Conservation (phyloP, 1,284 basidiomycete species). For the Bondarzewia mesenterica region DNA sequence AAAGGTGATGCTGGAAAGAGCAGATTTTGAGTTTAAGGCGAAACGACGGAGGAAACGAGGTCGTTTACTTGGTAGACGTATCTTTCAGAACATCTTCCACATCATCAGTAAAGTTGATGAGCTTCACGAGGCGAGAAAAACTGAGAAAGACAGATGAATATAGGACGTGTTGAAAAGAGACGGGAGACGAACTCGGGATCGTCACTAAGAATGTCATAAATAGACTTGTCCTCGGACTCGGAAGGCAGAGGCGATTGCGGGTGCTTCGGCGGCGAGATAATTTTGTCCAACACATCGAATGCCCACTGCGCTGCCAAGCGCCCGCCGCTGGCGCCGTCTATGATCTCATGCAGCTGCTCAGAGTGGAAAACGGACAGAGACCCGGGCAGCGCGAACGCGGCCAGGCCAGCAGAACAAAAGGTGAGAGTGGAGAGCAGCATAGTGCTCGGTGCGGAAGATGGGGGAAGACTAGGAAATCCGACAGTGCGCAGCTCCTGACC, state of each 20-base stretch:
- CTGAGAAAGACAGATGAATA: neutral
- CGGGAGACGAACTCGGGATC: neutral
- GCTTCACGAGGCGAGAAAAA: neutral
- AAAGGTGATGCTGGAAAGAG: neutral
- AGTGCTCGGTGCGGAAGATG: neutral
- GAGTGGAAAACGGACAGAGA: neutral
- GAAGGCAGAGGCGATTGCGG: neutral
- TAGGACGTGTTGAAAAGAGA: neutral
- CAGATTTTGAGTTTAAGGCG: neutral
- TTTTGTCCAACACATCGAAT: neutral
- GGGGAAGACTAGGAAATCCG: neutral
- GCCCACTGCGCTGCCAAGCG: neutral
- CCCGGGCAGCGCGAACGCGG: neutral
- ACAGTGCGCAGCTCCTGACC: too few relatives aligned
- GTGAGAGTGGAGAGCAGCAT: neutral
- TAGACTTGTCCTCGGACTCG: neutral
- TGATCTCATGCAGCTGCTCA: neutral
- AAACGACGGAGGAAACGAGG: neutral
- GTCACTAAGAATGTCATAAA: neutral
- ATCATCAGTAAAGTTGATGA: neutral
- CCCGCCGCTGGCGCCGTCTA: neutral
- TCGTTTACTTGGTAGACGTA: neutral
- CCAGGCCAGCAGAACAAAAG: neutral
- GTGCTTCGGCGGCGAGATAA: neutral
- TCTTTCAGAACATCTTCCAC: neutral